Evolutionary conservation across 1,284 basidiomycete species (phyloP).

Genomic region (Peniophora sp.): DNA sequence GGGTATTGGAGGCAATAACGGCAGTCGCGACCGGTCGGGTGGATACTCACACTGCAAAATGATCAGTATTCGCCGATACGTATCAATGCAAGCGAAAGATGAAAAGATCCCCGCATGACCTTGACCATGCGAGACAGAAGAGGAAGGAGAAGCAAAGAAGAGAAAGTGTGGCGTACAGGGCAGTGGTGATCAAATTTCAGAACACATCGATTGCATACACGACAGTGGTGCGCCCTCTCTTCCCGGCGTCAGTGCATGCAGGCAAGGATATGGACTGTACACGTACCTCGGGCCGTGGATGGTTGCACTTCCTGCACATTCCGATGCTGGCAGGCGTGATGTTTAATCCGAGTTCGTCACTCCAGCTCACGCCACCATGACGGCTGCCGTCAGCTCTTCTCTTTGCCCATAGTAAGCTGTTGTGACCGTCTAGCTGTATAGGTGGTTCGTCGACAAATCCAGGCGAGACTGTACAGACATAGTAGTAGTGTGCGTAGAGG

Average conservation of each 20-base stretch:
- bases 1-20: constrained; percentile 7
- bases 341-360: constrained; percentile 27
- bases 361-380: constrained; percentile 28
- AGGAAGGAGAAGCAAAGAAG: constrained; percentile 3
- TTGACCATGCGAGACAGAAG: background rate
- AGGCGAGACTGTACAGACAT: constrained; percentile 70
- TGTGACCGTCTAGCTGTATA: constrained; percentile 18
- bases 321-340: constrained; percentile 47
- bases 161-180: constrained; percentile 48
- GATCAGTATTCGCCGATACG: constrained; percentile 7
- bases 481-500: constrained; percentile 78
- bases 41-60: constrained; percentile 28
- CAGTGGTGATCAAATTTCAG: constrained; percentile 95
- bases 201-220: constrained; percentile 87
- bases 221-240: constrained; percentile 92
- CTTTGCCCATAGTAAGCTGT: constrained; percentile 8
- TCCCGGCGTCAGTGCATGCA: constrained; percentile 2
- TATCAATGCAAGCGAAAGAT: too few species aligned
- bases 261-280: background rate
- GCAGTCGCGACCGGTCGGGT: constrained; percentile 13
- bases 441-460: constrained; percentile 55
- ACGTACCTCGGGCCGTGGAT: constrained; percentile 72
- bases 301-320: constrained; percentile 63
- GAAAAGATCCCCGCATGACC: background rate
- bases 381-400: constrained; percentile 33